Evolutionary conservation across 2,329 filamentous ascomycete genomes (phyloP), one percentile per base, ranked within the genome.

Genomic region (Biscogniauxia marginata): DNA sequence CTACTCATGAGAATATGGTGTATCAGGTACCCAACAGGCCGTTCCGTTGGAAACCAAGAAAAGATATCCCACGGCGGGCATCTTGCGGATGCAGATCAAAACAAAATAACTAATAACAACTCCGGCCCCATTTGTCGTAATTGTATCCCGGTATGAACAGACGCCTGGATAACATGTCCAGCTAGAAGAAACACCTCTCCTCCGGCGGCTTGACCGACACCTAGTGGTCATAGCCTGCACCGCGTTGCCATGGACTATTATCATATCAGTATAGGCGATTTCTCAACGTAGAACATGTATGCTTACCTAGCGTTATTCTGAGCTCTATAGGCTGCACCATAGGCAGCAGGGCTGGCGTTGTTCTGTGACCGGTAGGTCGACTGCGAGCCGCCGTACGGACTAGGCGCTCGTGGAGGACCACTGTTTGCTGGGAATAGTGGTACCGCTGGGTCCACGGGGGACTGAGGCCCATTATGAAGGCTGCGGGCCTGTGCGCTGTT

Each of bases 201-300:
- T 61, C 57, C 46, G 58, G 61, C 47, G 61, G 59, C 25, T 63
- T 46, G 54, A 58, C 53, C 64, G 52, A 53, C 48, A 47, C 59
- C 61, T 75, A 78, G 68, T 77, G 73, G 48, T 83, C 80, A 67
- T 83, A 83, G 59, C 80, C 80, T 53, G 80, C 80, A 64, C 80
- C 80, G 63, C 80, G 78, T 71, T 83, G 80, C 80, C 80, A 83
- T 60, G 79, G 79, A 70, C 79, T 83, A 62, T 19, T 51, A 45
- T 47, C 48, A 24, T 21, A 62, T 72, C 61, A 70, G 67, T 57
- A 56, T 63, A 22, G 8, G 46, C 51, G 23, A 46, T 53, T 46
- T 34, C 11, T 18, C 16, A 53, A 46, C 6, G 34, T 30, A 30
- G 20, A 48, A 23, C 8, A 22, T 25, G n/a, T 30, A 13, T 8